Conservation (phyloP, 345 rosid species). For the Camelina neglecta region DNA sequence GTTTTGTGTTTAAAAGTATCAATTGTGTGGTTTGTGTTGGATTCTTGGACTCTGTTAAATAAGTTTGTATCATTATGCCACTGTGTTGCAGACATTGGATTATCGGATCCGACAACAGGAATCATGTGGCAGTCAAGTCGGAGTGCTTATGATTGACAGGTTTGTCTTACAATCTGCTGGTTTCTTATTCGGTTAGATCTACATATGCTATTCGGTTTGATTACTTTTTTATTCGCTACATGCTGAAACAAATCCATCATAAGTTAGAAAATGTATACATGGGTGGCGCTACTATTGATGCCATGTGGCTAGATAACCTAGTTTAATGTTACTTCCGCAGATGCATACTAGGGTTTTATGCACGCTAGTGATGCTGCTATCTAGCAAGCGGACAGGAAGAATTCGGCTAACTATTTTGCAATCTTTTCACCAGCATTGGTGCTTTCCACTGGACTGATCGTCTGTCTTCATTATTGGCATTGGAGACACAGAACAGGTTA, state of each 20-base stretch:
- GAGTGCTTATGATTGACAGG: slow-evolving; percentile 80
- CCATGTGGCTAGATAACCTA: slow-evolving; percentile 28
- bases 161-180: slow-evolving; percentile 42
- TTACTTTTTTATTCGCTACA: not conserved
- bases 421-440: slow-evolving; percentile 63
- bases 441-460: slow-evolving; percentile 94
- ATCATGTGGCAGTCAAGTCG: slow-evolving; percentile 52
- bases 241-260: not conserved
- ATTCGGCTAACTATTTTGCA: slow-evolving; percentile 32
- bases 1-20: not conserved
- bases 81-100: slow-evolving; percentile 60
- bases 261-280: not conserved
- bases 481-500: slow-evolving; percentile 57
- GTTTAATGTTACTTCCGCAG: not conserved
- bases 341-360: slow-evolving; percentile 20
- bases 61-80: not conserved
- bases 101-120: slow-evolving; percentile 55
- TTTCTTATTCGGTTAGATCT: slow-evolving; percentile 5
- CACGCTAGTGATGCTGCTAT: not conserved
- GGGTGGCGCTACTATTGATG: slow-evolving; percentile 15
- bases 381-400: slow-evolving; percentile 1
- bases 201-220: not conserved
- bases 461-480: slow-evolving; percentile 55
- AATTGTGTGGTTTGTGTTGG: slow-evolving; percentile 1
- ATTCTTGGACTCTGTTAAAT: not conserved